Conservation (phyloP, 768 basidiomycete species). For the Podaxis mareebaensis region DNA sequence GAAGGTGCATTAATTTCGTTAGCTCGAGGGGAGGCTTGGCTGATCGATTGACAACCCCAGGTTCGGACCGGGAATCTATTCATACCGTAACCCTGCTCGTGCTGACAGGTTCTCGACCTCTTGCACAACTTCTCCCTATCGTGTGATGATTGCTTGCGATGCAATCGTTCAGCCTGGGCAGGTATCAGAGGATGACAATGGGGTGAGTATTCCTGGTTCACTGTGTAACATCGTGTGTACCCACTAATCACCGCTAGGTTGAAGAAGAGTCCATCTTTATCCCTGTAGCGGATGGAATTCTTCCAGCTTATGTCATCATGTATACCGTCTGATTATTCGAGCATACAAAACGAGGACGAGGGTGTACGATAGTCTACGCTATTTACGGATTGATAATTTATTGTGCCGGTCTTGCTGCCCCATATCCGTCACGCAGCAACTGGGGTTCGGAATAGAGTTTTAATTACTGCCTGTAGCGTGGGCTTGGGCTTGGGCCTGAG, state of each 20-base stretch:
- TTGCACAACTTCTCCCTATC: constrained; percentile 65
- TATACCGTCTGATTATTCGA: constrained; percentile 39
- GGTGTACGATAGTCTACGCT: constrained; percentile 11
- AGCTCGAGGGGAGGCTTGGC: background rate
- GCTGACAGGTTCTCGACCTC: constrained; percentile 67
- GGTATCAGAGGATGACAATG: constrained; percentile 22
- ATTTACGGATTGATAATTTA: constrained; percentile 19
- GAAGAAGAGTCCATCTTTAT: constrained; percentile 54
- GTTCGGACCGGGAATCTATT: constrained; percentile 64
- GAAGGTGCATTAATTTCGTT: constrained; percentile 42
- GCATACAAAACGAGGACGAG: constrained; percentile 12
- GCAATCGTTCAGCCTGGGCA: constrained; percentile 42
- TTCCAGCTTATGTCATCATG: constrained; percentile 60
- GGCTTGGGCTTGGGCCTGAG: constrained; percentile 21
- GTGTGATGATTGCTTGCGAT: constrained; percentile 65
- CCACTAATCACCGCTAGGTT: constrained; percentile 31
- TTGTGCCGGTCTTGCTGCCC: constrained; percentile 8
- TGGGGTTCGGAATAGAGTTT: constrained; percentile 49
- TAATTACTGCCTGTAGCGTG: constrained; percentile 35
- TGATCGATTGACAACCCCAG: constrained; percentile 29
- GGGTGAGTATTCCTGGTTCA: constrained; percentile 25
- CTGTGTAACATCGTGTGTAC: constrained; percentile 16
- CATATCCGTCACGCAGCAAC: constrained; percentile 38
- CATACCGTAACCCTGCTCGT: constrained; percentile 56
- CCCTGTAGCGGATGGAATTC: constrained; percentile 51